These are phyloP conservation scores for Pulveroboletus ravenelii DNA, from an alignment of 768 basidiomycete species.

Conservation along the genomic window DNA sequence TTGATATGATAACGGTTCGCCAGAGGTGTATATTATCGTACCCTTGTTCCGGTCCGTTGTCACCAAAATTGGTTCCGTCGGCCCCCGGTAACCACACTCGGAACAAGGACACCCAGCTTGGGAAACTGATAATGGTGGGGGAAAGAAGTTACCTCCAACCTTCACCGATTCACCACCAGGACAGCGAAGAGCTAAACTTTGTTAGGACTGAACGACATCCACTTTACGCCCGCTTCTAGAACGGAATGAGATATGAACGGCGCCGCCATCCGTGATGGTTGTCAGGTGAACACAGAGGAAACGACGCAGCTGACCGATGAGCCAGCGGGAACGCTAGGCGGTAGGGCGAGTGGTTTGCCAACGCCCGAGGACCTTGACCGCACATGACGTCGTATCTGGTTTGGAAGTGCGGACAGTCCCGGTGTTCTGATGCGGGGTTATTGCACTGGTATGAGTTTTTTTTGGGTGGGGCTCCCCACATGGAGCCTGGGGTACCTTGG, in stretches of 20 bases:
- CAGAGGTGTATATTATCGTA: slow-evolving; percentile 18
- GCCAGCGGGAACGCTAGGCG: neutral
- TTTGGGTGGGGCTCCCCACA: no score
- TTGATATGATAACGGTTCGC: slow-evolving; percentile 9
- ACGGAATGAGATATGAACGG: neutral
- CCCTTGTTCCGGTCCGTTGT: slow-evolving; percentile 23
- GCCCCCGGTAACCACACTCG: slow-evolving; percentile 6
- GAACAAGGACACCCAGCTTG: slow-evolving; percentile 15
- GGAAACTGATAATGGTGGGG: slow-evolving; percentile 7
- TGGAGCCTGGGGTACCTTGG: no score
- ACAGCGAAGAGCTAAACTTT: neutral
- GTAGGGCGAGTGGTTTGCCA: no score
- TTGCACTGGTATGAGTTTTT: no score
- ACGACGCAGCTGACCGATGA: neutral
- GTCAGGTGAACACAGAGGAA: slow-evolving; percentile 12
- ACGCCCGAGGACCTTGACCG: no score
- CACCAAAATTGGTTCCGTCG: neutral
- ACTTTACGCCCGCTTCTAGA: slow-evolving; percentile 3
- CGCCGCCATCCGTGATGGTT: slow-evolving; percentile 15
- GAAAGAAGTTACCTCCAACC: slow-evolving; percentile 1
- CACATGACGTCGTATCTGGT: no score
- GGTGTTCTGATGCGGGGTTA: no score
- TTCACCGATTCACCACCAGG: neutral
- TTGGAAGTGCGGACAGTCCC: no score
- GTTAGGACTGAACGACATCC: neutral